Evolutionary conservation across 352 stramenopile genomes (phyloP), one percentile per base, ranked within the genome.

Genomic region (Paralagenidium karlingii): DNA sequence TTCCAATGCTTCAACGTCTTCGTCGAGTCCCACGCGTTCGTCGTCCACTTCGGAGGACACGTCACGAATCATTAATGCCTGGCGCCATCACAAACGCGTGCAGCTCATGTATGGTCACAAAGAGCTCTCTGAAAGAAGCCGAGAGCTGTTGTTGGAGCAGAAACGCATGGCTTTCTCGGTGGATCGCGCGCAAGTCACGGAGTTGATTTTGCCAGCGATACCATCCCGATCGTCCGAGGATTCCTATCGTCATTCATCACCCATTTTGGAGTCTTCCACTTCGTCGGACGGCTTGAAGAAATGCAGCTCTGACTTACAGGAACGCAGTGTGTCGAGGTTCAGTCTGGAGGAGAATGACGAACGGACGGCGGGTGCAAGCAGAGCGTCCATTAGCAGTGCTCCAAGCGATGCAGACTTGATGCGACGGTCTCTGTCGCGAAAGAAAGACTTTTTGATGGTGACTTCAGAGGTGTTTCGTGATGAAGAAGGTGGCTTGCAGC

Each of bases 381-480:
- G 22, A 7, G 8, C 22, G 7, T 36, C 30, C 16, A 20, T 20
- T 36, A 36, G 19, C 3, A 22, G 16, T 16, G 22, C 22, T 3
- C 16, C 19, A 20, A 36, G 16, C 16, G 78, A 92, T 28, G 67
- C 58, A 19, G 74, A 87, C 21, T 47, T 92, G 41, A 65, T 87
- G 54, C 88, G 89, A 51, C 68, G 79, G 3, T 85, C 76, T 33
- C 58, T 94, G 2, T 88, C 75, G 26, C 68, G 80, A 12, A 88
- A 91, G 43, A 87, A 90, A 27, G 81, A 94, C 45, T 94, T 94
- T 34, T 53, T 94, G 31, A 94, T 94, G 81, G 77, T 94, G 19
- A 94, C 78, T 11, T 88, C 75, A 0, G 76, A 92, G 38, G 79
- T 92, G n/a, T 90, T 92, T 30, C 76, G 76, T 38, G 64, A 82